Evolutionary conservation across 306 rosid species (phyloP).

Genomic region (Cicer pinnatifidum): DNA sequence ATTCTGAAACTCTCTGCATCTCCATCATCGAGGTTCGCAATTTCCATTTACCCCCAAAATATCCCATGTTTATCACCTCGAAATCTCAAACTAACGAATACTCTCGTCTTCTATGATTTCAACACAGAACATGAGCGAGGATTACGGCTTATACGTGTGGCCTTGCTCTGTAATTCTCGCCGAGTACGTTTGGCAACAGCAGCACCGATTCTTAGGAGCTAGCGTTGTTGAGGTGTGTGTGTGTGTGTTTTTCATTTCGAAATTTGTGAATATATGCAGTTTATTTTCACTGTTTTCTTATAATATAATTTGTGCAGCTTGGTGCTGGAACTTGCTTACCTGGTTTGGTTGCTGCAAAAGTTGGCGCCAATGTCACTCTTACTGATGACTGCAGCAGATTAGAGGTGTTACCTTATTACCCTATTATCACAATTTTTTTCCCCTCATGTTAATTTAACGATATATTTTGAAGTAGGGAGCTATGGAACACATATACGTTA

Average conservation of each 20-base stretch:
- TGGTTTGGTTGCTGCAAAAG: conserved; percentile 78
- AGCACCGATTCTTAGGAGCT: conserved; percentile 61
- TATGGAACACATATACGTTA: too few species aligned
- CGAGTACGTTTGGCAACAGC: conserved; percentile 89
- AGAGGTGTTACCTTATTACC: conserved; percentile 52
- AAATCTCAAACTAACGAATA: conserved; percentile 26
- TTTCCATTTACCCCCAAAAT: background rate
- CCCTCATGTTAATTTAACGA: background rate
- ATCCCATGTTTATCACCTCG: background rate
- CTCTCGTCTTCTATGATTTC: background rate
- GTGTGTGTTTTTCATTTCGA: background rate
- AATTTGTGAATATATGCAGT: background rate
- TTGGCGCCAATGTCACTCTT: conserved; percentile 77
- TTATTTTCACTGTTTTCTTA: background rate
- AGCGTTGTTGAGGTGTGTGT: conserved; percentile 69
- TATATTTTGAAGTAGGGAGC: background rate
- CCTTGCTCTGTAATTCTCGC: conserved; percentile 78
- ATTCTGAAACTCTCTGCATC: conserved; percentile 49
- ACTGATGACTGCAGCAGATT: conserved; percentile 60
- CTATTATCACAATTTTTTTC: background rate
- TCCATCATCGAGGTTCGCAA: conserved; percentile 69
- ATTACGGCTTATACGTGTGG: conserved; percentile 87
- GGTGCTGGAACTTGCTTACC: conserved; percentile 91
- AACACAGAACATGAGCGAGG: conserved; percentile 78
- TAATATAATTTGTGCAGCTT: conserved; percentile 50